Base-by-base conservation (phyloP, 2,329 filamentous ascomycete species). In the Paecilomyces sp. region DNA sequence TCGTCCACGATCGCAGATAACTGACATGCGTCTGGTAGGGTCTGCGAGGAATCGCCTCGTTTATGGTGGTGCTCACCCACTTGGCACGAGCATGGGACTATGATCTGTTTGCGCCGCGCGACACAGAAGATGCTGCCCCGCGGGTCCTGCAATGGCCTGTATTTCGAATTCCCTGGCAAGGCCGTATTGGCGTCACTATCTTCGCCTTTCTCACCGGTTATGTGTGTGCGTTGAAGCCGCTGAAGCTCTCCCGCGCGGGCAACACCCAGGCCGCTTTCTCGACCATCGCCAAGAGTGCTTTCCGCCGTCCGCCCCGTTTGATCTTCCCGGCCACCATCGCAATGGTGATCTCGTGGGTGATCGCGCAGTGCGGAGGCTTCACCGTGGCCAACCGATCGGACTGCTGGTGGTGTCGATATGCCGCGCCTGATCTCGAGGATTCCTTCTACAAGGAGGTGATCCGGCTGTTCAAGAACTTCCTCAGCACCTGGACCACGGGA, bases 181-280 rank as follows among this genome's bases (percentile, higher is more conserved):
- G 82, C 53, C 77, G 80, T 24, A 77, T 83, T 31, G 81, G 81
- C 52, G 82, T 84, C 34, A 81, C 81, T 60, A 82, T 83, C 68
- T 84, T 84, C 64, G 80, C 80, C 56, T 82, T 84, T 63, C 71
- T 84, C 57, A 83, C 82, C 0, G 82, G 82, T 60, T 83, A 83
- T 63, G 82, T 84, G 24, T 83, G 81, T 67, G 81, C 80, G 30
- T 73, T 83, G 60, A 83, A 83, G 66, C 82, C 82, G 1, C 70
- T 83, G 13, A 81, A 80, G 66, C 77, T 80, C 53, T 77, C 79
- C 22, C 78, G 79, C 34, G 74, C 77, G 8, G 77, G 78, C 50
- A 78, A 83, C 63, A 63, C 69, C 30, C 64, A 74, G 13, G 77
- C 72, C 3, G 76, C 81, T 7, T 75, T 83, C 58, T 73, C 75